These are phyloP conservation scores for Hagleromyces aurorensis DNA, from an alignment of 805 yeast genomes.

Conservation along the genomic window DNA sequence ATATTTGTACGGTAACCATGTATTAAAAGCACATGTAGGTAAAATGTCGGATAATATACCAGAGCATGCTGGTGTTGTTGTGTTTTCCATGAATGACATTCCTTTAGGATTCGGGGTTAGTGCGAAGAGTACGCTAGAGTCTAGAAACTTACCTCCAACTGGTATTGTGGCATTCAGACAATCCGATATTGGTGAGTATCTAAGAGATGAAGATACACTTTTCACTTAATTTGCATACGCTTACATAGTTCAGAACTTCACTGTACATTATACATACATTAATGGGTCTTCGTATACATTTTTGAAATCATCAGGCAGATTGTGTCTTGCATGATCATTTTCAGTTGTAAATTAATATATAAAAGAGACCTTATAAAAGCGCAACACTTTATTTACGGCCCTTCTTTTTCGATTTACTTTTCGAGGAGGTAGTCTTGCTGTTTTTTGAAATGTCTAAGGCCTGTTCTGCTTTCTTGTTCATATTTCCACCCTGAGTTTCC, in stretches of 20 bases:
- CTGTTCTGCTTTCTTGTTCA: conserved; percentile 32
- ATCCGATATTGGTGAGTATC: conserved; percentile 93
- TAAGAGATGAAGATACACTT: conserved; percentile 95
- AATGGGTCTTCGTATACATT: neutral
- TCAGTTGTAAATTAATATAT: conserved; percentile 7
- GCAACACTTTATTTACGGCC: conserved; percentile 15
- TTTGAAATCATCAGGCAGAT: neutral
- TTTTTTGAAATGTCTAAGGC: conserved; percentile 26
- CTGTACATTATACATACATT: neutral
- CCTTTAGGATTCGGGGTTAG: conserved; percentile 95
- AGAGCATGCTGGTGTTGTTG: conserved; percentile 92
- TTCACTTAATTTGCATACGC: conserved; percentile 47
- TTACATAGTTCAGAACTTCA: conserved; percentile 1
- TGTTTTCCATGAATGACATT: conserved; percentile 83
- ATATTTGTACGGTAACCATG: conserved; percentile 91
- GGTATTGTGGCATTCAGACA: conserved; percentile 94
- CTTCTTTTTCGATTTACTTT: conserved; percentile 17
- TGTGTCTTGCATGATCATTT: neutral
- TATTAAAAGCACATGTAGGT: conserved; percentile 92
- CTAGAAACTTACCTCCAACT: conserved; percentile 84
- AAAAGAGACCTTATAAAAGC: conserved; percentile 3
- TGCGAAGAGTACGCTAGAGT: conserved; percentile 84
- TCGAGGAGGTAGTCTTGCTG: conserved; percentile 8
- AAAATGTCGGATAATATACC: conserved; percentile 96
- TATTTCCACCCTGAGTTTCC: conserved; percentile 60